Conservation (phyloP, 345 rosid species). For the Eucalyptus grandis region DNA sequence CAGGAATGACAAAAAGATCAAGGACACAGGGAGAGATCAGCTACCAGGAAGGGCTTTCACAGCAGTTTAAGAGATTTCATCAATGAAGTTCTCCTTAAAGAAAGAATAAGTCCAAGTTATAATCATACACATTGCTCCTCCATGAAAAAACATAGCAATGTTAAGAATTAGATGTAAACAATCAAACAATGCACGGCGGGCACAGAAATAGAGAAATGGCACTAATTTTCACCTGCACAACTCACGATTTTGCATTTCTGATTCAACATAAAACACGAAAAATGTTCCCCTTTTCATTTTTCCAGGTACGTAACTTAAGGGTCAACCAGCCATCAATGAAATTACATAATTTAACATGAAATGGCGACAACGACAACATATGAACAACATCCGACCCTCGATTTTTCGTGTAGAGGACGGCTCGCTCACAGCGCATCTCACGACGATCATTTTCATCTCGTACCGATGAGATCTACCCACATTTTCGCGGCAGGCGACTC, state of each 20-base stretch:
- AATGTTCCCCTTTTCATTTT: not conserved
- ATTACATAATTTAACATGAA: not conserved
- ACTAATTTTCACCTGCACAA: not conserved
- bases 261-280: not conserved
- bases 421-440: not conserved
- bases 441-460: not conserved
- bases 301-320: not conserved
- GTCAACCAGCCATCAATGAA: not conserved
- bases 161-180: not conserved
- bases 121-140: not conserved
- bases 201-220: not conserved
- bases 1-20: not conserved
- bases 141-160: not conserved
- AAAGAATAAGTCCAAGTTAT: not conserved
- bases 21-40: not conserved
- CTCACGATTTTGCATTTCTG: not conserved
- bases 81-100: not conserved
- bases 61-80: not conserved
- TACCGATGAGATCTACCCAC: not conserved
- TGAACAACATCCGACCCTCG: not conserved
- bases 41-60: not conserved
- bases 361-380: not conserved
- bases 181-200: fast-evolving
- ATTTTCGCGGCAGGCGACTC: not conserved
- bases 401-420: not conserved